A percentile compares a stretch with the other conserved stretches of the same genome.
phyloP scores from a whole-genome alignment of 192 early-diverging fungal genomes.

The Coemansia sp. region DNA sequence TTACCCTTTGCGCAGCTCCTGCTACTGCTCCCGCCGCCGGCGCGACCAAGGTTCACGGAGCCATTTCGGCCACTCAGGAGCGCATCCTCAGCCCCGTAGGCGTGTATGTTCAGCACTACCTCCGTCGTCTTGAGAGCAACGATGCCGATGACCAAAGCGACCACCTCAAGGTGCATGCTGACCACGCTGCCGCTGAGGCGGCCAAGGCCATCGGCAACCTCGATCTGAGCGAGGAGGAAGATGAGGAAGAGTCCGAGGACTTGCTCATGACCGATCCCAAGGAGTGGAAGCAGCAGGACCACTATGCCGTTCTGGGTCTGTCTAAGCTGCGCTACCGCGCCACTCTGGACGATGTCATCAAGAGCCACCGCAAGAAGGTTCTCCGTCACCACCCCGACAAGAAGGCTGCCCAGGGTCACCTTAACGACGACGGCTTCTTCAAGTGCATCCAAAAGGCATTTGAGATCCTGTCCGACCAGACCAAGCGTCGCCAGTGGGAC shows the following conservation, averaged over 20 bases:
- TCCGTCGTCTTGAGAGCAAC: slow-evolving; percentile 34
- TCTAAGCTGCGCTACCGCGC: slow-evolving; percentile 86
- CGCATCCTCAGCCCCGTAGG: slow-evolving; percentile 45
- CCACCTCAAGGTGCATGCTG: slow-evolving; percentile 43
- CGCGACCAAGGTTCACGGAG: slow-evolving; percentile 31
- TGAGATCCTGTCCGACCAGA: slow-evolving; percentile 90
- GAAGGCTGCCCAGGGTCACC: slow-evolving; percentile 78
- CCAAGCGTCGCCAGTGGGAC: slow-evolving; percentile 93
- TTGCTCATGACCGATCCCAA: slow-evolving; percentile 84
- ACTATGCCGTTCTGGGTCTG: slow-evolving; percentile 95
- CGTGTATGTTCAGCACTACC: slow-evolving; percentile 57
- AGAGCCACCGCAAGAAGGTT: slow-evolving; percentile 86
- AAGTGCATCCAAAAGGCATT: slow-evolving; percentile 98
- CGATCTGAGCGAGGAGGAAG: slow-evolving; percentile 69
- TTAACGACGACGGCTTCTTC: slow-evolving; percentile 97
- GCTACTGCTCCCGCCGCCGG: slow-evolving; percentile 32
- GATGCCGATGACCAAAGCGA: slow-evolving; percentile 19
- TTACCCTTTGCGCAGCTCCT: slow-evolving; percentile 36
- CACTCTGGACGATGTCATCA: slow-evolving; percentile 93
- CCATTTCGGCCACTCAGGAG: slow-evolving; percentile 28
- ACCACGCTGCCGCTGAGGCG: slow-evolving; percentile 34
- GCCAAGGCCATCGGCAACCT: slow-evolving; percentile 56
- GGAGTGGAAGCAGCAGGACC: slow-evolving; percentile 97
- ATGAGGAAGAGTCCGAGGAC: slow-evolving; percentile 79
- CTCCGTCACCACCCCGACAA: slow-evolving; percentile 99